These are phyloP conservation scores for Lepidium didymum DNA, from an alignment of 345 rosid genomes.

Conservation along the genomic window DNA sequence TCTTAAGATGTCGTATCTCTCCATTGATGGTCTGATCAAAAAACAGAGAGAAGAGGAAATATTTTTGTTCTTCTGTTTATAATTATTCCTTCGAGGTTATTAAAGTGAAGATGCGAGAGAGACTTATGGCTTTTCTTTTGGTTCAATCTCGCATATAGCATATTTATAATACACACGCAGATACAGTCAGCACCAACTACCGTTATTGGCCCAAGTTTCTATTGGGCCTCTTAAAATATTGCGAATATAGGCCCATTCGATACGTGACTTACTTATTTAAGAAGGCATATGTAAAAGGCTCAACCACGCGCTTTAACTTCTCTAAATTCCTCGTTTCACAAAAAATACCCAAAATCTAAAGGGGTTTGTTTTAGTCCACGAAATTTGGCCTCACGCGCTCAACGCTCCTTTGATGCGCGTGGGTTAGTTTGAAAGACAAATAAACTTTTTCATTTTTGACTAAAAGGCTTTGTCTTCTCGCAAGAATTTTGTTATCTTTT, in stretches of 20 bases:
- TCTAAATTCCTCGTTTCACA: no score
- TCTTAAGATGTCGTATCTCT: slow-evolving; percentile 65
- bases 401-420: no score
- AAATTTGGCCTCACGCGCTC: no score
- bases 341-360: no score
- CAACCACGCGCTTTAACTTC: no score
- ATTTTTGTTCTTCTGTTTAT: not conserved
- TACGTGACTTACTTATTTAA: not conserved
- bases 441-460: no score
- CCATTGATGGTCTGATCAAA: slow-evolving; percentile 40
- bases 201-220: not conserved
- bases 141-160: not conserved
- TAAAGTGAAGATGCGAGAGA: not conserved
- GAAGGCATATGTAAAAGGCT: no score
- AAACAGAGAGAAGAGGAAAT: not conserved
- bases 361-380: no score
- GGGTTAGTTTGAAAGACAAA: no score
- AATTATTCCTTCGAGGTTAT: slow-evolving; percentile 3
- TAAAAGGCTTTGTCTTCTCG: no score
- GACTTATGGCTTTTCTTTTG: slow-evolving; percentile 11
- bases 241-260: not conserved
- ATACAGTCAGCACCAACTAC: slow-evolving; percentile 24
- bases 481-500: no score
- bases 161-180: not conserved
- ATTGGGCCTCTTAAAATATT: slow-evolving; percentile 3